Percentiles rank a stretch among this genome's conserved stretches.
Evolutionary conservation across 2,329 filamentous ascomycete genomes (phyloP).

Genomic region (Aspergillus intermedius): DNA sequence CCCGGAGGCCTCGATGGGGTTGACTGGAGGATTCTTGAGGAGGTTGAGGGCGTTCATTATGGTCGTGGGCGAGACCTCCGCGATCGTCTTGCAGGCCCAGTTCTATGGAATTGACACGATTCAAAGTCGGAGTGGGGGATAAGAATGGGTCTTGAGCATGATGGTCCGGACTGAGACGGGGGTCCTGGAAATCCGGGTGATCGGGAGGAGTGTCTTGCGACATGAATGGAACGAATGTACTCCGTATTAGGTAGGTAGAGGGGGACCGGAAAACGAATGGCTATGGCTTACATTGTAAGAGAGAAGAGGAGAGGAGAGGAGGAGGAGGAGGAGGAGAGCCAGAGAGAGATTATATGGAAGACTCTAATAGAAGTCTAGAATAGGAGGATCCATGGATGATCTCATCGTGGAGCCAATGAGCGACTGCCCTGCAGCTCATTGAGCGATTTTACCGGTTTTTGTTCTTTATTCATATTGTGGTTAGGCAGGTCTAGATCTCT

Average conservation of each 20-base stretch:
- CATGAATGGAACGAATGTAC: no score
- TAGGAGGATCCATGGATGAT: background rate
- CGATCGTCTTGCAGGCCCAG: background rate
- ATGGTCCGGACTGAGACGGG: background rate
- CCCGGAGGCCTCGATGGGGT: conserved; percentile 8
- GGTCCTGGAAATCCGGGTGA: background rate
- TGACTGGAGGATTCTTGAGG: background rate
- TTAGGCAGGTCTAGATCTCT: no score
- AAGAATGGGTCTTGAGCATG: background rate
- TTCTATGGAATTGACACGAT: background rate
- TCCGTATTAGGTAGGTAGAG: no score
- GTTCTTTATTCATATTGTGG: no score
- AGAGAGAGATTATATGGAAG: background rate
- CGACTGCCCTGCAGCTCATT: background rate
- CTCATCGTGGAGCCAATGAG: background rate
- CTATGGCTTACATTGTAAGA: background rate
- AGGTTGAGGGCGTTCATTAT: background rate
- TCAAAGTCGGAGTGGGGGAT: background rate
- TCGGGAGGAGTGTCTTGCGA: background rate
- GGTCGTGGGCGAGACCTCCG: background rate
- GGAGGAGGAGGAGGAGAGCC: background rate
- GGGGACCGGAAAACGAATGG: background rate
- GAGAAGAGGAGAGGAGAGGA: background rate
- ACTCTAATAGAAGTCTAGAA: background rate
- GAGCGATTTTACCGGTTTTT: background rate